These are phyloP conservation scores for Tricholoma hemisulphureum DNA, from an alignment of 768 basidiomycete genomes.

Conservation along the genomic window DNA sequence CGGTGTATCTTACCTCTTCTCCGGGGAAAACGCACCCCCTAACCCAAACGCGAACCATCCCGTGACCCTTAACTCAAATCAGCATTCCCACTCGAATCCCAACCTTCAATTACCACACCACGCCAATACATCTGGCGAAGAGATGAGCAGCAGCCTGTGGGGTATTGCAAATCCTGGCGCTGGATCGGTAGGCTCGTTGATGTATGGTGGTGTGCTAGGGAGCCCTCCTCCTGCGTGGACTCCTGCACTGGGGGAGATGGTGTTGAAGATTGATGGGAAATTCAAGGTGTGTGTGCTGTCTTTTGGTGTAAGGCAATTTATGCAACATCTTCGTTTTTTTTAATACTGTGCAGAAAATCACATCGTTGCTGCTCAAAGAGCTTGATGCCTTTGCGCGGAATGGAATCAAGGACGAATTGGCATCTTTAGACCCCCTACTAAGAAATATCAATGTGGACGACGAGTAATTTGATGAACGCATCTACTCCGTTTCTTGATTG, in stretches of 20 bases:
- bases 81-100: slow-evolving; percentile 31
- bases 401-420: slow-evolving; percentile 79
- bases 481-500: not conserved
- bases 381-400: slow-evolving; percentile 79
- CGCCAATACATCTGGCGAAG: slow-evolving; percentile 10
- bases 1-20: slow-evolving; percentile 79
- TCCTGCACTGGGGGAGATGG: slow-evolving; percentile 61
- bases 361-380: slow-evolving; percentile 75
- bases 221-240: slow-evolving; percentile 61
- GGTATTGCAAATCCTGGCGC: slow-evolving; percentile 59
- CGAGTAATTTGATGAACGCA: not conserved
- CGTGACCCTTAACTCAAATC: slow-evolving; percentile 14
- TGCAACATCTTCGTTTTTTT: not conserved
- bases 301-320: not conserved
- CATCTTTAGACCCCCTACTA: slow-evolving; percentile 76
- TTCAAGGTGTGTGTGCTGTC: slow-evolving; percentile 61
- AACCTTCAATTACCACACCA: slow-evolving; percentile 32
- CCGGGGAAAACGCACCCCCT: slow-evolving; percentile 35
- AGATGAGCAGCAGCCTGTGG: slow-evolving; percentile 63
- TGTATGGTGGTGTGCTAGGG: slow-evolving; percentile 28
- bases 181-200: slow-evolving; percentile 24
- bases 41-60: slow-evolving; percentile 15
- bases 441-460: slow-evolving; percentile 44
- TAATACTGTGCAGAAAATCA: slow-evolving; percentile 72
- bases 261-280: slow-evolving; percentile 79